Percentiles rank a stretch among this genome's conserved stretches.
Conservation (phyloP, 495 filamentous ascomycete species). For the Staphylotrichum longicolle region DNA sequence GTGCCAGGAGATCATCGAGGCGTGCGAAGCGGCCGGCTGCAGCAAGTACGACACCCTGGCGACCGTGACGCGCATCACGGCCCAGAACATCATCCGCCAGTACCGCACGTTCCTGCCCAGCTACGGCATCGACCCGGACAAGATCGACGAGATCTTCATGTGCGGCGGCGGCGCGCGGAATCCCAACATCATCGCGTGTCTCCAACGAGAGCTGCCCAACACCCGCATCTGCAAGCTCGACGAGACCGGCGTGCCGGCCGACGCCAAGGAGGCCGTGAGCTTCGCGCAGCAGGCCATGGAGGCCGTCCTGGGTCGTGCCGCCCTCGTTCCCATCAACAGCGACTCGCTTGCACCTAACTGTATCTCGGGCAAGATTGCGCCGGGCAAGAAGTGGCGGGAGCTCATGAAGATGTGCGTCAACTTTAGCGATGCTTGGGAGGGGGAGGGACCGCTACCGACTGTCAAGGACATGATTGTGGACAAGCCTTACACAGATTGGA, state of each 20-base stretch:
- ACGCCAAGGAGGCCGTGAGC: slow-evolving; percentile 5
- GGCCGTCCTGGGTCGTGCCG: background rate
- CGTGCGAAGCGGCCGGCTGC: too few relatives aligned
- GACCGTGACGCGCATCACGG: background rate
- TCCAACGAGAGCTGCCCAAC: background rate
- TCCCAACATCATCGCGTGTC: background rate
- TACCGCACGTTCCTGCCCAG: background rate
- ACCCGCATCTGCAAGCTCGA: background rate
- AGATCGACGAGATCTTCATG: slow-evolving; percentile 1
- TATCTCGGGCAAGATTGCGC: too few relatives aligned
- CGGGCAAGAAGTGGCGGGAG: too few relatives aligned
- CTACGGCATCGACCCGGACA: background rate
- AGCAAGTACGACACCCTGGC: background rate
- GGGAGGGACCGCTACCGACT: too few relatives aligned
- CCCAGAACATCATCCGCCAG: background rate
- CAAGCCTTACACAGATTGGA: too few relatives aligned
- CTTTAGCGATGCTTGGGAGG: too few relatives aligned
- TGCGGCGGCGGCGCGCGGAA: slow-evolving; percentile 5
- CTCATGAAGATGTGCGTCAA: too few relatives aligned
- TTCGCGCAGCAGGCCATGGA: slow-evolving; percentile 4
- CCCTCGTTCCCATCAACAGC: too few relatives aligned
- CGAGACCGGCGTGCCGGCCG: slow-evolving; percentile 5
- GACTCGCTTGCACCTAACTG: too few relatives aligned
- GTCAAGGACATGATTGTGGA: too few relatives aligned
- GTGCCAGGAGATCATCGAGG: too few relatives aligned